Conservation (phyloP, 495 filamentous ascomycete species). For the Daldinia vernicosa region DNA sequence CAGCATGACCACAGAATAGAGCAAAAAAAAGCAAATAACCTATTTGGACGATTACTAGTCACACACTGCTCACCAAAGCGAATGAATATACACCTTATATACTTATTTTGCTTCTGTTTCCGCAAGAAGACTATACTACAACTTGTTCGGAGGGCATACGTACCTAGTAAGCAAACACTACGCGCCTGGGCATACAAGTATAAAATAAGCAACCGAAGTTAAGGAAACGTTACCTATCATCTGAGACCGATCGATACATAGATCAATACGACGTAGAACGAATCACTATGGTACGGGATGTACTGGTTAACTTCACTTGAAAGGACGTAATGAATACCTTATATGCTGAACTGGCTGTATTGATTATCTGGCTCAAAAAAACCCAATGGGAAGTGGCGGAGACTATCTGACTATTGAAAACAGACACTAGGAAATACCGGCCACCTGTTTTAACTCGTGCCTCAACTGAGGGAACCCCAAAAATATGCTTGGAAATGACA, state of each 20-base stretch:
- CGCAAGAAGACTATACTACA: neutral
- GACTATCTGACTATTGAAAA: constrained; percentile 4
- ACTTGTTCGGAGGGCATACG: neutral
- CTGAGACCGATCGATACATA: neutral
- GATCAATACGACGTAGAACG: neutral
- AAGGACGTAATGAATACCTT: neutral
- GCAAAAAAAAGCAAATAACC: too few species aligned
- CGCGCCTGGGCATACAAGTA: neutral
- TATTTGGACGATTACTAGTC: too few species aligned
- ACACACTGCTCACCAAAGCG: too few species aligned
- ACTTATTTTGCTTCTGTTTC: too few species aligned
- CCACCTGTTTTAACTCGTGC: constrained; percentile 27
- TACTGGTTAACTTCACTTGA: neutral
- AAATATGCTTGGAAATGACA: constrained; percentile 36
- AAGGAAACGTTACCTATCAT: constrained; percentile 6
- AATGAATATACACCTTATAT: too few species aligned
- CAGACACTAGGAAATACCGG: constrained; percentile 17
- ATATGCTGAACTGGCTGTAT: neutral
- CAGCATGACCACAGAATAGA: too few species aligned
- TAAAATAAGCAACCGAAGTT: constrained; percentile 1
- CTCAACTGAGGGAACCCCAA: neutral
- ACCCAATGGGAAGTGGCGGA: neutral
- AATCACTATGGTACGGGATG: neutral
- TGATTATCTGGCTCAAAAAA: neutral
- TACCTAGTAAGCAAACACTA: neutral